Conservation (phyloP, 768 basidiomycete species). For the Boletus huronensis region DNA sequence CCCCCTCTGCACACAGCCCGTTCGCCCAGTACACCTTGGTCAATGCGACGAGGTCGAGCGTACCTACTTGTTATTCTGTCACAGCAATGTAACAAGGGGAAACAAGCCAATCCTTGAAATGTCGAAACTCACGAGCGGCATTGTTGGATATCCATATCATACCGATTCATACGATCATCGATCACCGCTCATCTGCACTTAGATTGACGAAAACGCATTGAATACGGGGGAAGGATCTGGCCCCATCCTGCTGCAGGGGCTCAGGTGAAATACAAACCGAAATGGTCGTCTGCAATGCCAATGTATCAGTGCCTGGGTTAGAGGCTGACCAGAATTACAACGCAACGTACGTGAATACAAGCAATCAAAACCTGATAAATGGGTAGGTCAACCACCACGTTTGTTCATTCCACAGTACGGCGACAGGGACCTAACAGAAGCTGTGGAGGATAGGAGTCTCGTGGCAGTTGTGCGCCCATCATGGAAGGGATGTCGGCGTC, state of each 20-base stretch:
- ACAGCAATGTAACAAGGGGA: background rate
- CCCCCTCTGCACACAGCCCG: background rate
- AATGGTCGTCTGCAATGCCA: background rate
- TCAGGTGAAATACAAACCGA: background rate
- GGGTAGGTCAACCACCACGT: too few relatives aligned
- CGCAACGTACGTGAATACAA: background rate
- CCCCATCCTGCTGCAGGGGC: background rate
- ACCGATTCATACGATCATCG: too few relatives aligned
- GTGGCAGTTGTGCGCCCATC: too few relatives aligned
- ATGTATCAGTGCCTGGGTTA: background rate
- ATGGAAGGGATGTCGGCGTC: too few relatives aligned
- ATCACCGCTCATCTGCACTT: background rate
- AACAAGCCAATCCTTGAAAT: background rate
- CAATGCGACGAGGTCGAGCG: background rate
- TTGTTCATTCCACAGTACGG: too few relatives aligned
- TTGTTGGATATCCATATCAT: too few relatives aligned
- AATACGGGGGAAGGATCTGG: background rate
- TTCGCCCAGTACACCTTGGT: background rate
- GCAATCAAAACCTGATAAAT: too few relatives aligned
- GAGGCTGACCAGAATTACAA: too few relatives aligned
- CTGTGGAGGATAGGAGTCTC: too few relatives aligned
- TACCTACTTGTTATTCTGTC: background rate
- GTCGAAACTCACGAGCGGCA: background rate
- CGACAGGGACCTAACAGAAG: too few relatives aligned
- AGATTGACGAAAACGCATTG: background rate